Conservation (phyloP, 2,329 filamentous ascomycete genomes). For the Colletotrichum tropicicola region DNA sequence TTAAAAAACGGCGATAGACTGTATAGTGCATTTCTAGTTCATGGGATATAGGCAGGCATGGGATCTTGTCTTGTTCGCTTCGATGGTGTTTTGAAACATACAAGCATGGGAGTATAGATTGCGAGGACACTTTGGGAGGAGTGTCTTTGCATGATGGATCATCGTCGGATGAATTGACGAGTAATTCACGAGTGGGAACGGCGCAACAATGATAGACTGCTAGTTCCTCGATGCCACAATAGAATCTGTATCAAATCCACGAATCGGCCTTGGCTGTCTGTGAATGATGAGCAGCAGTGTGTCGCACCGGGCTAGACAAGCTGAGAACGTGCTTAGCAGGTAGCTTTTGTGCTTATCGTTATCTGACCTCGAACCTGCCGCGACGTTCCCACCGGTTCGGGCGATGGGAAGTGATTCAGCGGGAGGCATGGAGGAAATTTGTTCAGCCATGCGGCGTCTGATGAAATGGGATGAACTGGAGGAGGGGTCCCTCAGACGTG, state of each 20-base stretch:
- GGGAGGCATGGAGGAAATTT: background rate
- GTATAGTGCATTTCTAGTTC: constrained; percentile 29
- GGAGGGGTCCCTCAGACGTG: background rate
- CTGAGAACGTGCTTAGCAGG: too few species aligned
- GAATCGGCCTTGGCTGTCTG: background rate
- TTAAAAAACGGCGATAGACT: constrained; percentile 48
- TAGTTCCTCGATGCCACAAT: constrained; percentile 29
- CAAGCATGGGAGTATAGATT: constrained; percentile 29
- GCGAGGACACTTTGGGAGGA: constrained; percentile 31
- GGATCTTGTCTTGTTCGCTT: constrained; percentile 29
- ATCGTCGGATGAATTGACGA: constrained; percentile 31
- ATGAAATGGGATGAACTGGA: constrained; percentile 8
- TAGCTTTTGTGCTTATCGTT: too few species aligned
- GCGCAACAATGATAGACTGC: constrained; percentile 24
- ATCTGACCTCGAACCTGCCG: background rate
- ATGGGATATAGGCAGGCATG: constrained; percentile 31
- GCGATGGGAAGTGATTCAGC: background rate
- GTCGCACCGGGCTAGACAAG: too few species aligned
- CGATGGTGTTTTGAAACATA: constrained; percentile 30
- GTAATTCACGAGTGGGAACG: constrained; percentile 28
- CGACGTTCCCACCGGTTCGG: background rate
- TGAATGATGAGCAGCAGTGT: background rate
- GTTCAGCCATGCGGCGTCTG: background rate
- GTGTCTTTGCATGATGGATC: constrained; percentile 10
- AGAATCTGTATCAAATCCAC: constrained; percentile 28